phyloP scores from a whole-genome alignment of 78 protist genomes.

The Creolimax fragrantissima region DNA sequence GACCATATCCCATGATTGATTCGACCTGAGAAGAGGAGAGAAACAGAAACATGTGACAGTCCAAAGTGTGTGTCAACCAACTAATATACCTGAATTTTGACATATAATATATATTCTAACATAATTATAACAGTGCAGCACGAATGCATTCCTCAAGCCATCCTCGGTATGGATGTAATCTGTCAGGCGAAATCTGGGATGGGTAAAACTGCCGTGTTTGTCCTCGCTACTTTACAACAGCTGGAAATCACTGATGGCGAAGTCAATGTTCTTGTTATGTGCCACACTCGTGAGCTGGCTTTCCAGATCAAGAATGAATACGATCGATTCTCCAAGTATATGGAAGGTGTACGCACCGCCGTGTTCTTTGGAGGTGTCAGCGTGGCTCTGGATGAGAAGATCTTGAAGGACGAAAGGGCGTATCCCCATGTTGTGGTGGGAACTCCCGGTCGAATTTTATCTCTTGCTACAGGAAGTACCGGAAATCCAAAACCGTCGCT shows the following conservation, averaged over 20 bases:
- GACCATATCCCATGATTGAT: too few relatives aligned
- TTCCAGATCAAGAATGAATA: slow-evolving; percentile 91
- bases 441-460: slow-evolving; percentile 96
- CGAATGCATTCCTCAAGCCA: slow-evolving; percentile 91
- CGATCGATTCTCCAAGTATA: slow-evolving; percentile 81
- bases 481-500: slow-evolving; percentile 96
- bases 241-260: slow-evolving; percentile 43
- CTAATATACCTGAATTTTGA: too few relatives aligned
- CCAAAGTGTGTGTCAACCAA: too few relatives aligned
- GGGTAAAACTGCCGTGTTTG: slow-evolving; percentile 99
- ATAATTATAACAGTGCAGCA: slow-evolving; percentile 96
- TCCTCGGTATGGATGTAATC: slow-evolving; percentile 85
- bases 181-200: slow-evolving; percentile 97
- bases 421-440: slow-evolving; percentile 92
- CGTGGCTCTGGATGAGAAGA: slow-evolving; percentile 26
- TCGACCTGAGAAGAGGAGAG: too few relatives aligned
- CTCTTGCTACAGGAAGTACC: slow-evolving; percentile 46
- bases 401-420: slow-evolving; percentile 26
- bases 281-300: slow-evolving; percentile 97
- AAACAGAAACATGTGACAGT: too few relatives aligned
- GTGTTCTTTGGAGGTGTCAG: slow-evolving; percentile 93
- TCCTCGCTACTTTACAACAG: slow-evolving; percentile 84
- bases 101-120: too few relatives aligned
- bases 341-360: slow-evolving; percentile 58
- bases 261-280: slow-evolving; percentile 66